These are phyloP conservation scores for Pythium grandisporangium DNA, from an alignment of 352 stramenopile species.

Conservation along the genomic window DNA sequence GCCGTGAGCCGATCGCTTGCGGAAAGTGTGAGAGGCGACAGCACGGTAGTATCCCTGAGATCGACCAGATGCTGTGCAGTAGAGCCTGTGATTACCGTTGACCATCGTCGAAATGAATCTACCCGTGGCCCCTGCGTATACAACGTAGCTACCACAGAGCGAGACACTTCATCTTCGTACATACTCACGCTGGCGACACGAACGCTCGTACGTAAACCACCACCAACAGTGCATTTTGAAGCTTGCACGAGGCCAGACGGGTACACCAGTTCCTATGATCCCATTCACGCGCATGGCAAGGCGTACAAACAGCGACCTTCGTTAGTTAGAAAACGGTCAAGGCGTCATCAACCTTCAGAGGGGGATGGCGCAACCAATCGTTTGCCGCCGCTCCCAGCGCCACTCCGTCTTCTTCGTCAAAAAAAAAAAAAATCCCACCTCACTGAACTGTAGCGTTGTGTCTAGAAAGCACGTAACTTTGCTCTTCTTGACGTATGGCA, in stretches of 20 bases:
- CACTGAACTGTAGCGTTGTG: conserved; percentile 41
- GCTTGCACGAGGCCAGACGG: conserved; percentile 61
- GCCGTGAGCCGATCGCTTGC: conserved; percentile 23
- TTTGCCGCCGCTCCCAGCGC: too few species aligned
- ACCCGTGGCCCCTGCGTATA: conserved; percentile 48
- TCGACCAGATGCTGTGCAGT: conserved; percentile 27
- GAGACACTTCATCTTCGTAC: conserved; percentile 70
- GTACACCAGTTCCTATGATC: conserved; percentile 55
- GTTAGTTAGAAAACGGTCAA: too few species aligned
- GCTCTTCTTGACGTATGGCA: conserved; percentile 84
- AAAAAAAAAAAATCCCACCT: conserved; percentile 9
- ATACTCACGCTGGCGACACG: conserved; percentile 67
- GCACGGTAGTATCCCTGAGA: conserved; percentile 31
- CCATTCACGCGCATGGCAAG: neutral
- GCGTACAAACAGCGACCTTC: conserved; percentile 1
- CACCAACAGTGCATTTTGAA: conserved; percentile 65
- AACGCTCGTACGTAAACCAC: conserved; percentile 19
- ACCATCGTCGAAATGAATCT: conserved; percentile 49
- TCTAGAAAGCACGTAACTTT: conserved; percentile 72
- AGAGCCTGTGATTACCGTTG: conserved; percentile 10
- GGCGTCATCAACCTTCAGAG: conserved; percentile 3
- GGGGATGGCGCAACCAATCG: too few species aligned
- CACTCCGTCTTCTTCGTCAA: too few species aligned
- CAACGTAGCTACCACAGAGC: conserved; percentile 41
- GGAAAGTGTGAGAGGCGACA: conserved; percentile 31